Base-by-base conservation (phyloP, 2,329 filamentous ascomycete genomes). In the Zymoseptoria brevis region DNA sequence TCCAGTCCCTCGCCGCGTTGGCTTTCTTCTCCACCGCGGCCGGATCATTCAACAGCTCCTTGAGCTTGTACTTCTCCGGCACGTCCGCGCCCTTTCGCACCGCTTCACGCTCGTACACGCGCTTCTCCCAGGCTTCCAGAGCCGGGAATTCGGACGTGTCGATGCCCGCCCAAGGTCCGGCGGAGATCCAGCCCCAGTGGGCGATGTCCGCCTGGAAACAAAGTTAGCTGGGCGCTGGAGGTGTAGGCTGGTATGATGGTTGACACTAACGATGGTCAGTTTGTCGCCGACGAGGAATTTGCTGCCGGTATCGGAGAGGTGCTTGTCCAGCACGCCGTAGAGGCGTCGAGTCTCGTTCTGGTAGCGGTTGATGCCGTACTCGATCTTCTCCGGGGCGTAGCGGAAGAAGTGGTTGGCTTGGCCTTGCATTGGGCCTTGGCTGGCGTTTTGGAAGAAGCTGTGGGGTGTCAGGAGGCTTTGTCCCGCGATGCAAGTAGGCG, bases 341-440 rank as follows among this genome's bases (percentile, higher is more conserved):
- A 96, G 79, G 2, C 91, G 85, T n/a, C 87, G 81, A 0, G 88
- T 90, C 76, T 96, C 91, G 71, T 90, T 94, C 70, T 81, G 77
- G 76, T 96, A 96, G 53, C 91, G 83, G 69, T 89, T 84, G 57
- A 95, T 84, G 48, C 87, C 90, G 72, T 96, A 96, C 69, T 86
- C 79, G 68, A 96, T 93, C 72, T 83, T 85, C 72, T 92, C 87
- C 2, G 89, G 88, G 0, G 90, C 90, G 69, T 96, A 95, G 58
- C 55, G 51, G 7, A 49, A 24, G 53, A 64, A 60, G 41, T 60
- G 58, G 50, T 64, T 62, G 56, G 89, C 82, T 73, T 95, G 89
- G 13, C 62, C 67, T 63, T 71, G 63, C 55, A 62, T 68, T 9
- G 69, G 71, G 21, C 64, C 66, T 4, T 72, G 66, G 19, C 89